Conservation (phyloP, 2,329 filamentous ascomycete species). For the Fusarium avenaceum region DNA sequence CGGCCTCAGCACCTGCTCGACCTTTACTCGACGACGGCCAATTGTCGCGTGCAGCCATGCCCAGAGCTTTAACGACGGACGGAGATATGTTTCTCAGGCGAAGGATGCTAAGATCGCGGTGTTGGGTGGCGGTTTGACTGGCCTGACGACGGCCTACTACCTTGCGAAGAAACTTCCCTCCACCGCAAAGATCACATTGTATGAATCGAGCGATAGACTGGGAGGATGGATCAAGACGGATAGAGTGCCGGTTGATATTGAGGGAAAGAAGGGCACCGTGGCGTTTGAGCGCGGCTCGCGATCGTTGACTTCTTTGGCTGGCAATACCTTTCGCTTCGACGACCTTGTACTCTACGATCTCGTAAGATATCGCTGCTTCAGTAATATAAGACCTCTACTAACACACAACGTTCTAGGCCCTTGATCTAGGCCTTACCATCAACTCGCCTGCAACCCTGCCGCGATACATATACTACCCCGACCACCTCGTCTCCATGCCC, state of each 20-base stretch:
- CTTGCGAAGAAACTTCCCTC: constrained; percentile 75
- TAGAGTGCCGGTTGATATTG: constrained; percentile 66
- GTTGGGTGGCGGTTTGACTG: constrained; percentile 86
- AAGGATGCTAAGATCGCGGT: constrained; percentile 69
- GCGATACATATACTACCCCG: constrained; percentile 90
- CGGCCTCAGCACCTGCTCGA: constrained; percentile 28
- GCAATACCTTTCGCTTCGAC: constrained; percentile 62
- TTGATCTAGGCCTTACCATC: constrained; percentile 59
- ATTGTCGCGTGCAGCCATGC: constrained; percentile 16
- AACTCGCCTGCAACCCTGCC: constrained; percentile 61
- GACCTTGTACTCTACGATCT: constrained; percentile 78
- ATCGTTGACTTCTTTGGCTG: constrained; percentile 72
- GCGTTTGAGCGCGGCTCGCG: constrained; percentile 88
- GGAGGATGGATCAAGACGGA: constrained; percentile 89
- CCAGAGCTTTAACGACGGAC: constrained; percentile 13
- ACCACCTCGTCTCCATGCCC: constrained; percentile 67
- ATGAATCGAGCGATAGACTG: constrained; percentile 76
- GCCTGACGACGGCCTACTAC: constrained; percentile 83
- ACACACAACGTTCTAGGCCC: constrained; percentile 48
- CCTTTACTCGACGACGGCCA: constrained; percentile 26
- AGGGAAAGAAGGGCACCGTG: constrained; percentile 69
- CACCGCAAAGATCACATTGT: constrained; percentile 80
- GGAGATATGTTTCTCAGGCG: constrained; percentile 38
- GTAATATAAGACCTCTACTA: constrained; percentile 11
- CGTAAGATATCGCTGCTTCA: constrained; percentile 62